Evolutionary conservation across 192 early-diverging fungal genomes (phyloP).

Genomic region (Linnemannia exigua): DNA sequence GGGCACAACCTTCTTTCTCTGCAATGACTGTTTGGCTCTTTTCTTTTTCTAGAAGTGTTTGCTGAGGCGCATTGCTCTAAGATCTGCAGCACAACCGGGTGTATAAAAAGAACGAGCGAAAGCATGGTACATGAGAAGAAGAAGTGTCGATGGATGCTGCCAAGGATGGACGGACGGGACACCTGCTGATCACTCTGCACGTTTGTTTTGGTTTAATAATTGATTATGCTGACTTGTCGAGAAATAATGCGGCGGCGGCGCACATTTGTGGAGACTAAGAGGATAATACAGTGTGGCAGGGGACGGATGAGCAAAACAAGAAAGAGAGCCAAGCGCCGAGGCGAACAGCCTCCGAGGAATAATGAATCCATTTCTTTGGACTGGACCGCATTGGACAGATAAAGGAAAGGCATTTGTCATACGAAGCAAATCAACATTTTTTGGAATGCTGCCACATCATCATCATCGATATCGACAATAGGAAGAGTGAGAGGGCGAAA

Average conservation of each 20-base stretch:
- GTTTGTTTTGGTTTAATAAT: background rate
- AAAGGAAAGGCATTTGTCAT: background rate
- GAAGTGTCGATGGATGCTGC: background rate
- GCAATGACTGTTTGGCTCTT: too few species aligned
- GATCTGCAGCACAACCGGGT: too few species aligned
- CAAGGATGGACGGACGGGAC: background rate
- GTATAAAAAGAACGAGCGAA: background rate
- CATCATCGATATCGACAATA: too few species aligned
- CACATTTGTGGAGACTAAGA: background rate
- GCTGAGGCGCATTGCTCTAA: too few species aligned
- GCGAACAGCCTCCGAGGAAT: conserved; percentile 2
- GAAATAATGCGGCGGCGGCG: background rate
- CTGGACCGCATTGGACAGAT: background rate
- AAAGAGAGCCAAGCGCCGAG: background rate
- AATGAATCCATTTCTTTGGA: background rate
- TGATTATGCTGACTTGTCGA: background rate
- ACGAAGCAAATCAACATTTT: too few species aligned
- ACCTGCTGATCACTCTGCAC: background rate
- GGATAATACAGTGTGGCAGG: background rate
- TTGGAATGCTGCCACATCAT: background rate
- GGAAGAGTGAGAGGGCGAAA: background rate
- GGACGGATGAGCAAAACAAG: background rate
- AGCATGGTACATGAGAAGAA: background rate
- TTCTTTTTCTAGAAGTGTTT: too few species aligned
- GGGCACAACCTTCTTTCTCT: too few species aligned